These are phyloP conservation scores for Jimgerdemannia lactiflua DNA, from an alignment of 192 early-diverging fungal species.

Conservation along the genomic window DNA sequence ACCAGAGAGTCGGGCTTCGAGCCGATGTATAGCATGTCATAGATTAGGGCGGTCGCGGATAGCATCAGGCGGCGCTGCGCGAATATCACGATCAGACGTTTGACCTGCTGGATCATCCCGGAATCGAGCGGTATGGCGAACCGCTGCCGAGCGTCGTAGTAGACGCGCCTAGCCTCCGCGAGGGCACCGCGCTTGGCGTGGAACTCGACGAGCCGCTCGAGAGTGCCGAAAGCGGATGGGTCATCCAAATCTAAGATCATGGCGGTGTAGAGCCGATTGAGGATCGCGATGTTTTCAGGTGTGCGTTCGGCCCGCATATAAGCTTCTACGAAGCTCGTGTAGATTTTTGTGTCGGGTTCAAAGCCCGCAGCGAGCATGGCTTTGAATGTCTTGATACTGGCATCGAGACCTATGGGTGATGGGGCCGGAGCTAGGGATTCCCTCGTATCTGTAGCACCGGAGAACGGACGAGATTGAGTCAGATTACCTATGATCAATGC, in stretches of 20 bases:
- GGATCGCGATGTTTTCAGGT: neutral
- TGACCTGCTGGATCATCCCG: neutral
- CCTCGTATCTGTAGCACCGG: neutral
- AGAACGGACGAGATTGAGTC: neutral
- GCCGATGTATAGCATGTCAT: neutral
- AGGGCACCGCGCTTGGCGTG: neutral
- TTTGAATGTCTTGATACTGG: neutral
- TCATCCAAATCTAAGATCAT: neutral
- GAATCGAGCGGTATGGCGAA: neutral
- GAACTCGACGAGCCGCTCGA: neutral
- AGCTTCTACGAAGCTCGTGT: neutral
- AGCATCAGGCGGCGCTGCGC: neutral
- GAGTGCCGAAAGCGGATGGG: neutral
- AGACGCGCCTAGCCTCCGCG: neutral
- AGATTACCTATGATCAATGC: neutral
- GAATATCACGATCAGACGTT: neutral
- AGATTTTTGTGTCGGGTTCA: neutral
- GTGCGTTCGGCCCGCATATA: neutral
- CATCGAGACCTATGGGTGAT: neutral
- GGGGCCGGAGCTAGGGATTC: neutral
- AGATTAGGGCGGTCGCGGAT: neutral
- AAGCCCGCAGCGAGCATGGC: neutral
- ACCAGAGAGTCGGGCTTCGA: neutral
- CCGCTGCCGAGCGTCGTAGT: neutral
- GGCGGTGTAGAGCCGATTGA: neutral